Evolutionary conservation across 2,329 filamentous ascomycete genomes (phyloP).

Genomic region (Venturia effusa): DNA sequence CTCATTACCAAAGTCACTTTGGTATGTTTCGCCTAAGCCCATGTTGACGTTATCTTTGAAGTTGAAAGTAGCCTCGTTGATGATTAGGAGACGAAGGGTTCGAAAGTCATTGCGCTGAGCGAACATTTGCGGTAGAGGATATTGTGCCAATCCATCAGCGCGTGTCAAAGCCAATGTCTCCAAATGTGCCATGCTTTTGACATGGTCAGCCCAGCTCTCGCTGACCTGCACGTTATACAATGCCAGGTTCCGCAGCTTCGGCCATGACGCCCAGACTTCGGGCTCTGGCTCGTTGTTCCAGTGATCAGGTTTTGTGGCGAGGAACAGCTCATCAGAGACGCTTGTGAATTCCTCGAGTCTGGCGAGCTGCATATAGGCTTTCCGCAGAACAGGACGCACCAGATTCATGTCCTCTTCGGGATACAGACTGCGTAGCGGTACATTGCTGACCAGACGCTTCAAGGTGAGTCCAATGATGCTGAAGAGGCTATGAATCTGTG

Average conservation of each 20-base stretch:
- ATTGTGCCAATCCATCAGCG: constrained; percentile 25
- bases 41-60: background rate
- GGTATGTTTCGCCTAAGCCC: background rate
- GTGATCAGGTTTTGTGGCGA: constrained; percentile 20
- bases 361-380: constrained; percentile 35
- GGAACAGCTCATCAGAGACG: constrained; percentile 35
- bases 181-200: constrained; percentile 28
- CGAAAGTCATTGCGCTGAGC: background rate
- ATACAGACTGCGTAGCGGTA: constrained; percentile 36
- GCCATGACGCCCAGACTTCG: constrained; percentile 35
- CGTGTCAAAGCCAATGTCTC: constrained; percentile 34
- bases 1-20: background rate
- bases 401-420: constrained; percentile 31
- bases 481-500: constrained; percentile 31
- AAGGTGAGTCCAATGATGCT: constrained; percentile 30
- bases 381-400: constrained; percentile 29
- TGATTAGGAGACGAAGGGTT: background rate
- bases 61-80: background rate
- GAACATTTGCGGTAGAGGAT: constrained; percentile 13
- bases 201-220: constrained; percentile 19
- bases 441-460: constrained; percentile 36
- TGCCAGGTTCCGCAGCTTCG: constrained; percentile 30
- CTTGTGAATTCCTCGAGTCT: constrained; percentile 39
- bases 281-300: constrained; percentile 18
- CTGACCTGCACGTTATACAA: constrained; percentile 32